Evolutionary conservation across 345 rosid genomes (phyloP).

Genomic region (Murraya paniculata): DNA sequence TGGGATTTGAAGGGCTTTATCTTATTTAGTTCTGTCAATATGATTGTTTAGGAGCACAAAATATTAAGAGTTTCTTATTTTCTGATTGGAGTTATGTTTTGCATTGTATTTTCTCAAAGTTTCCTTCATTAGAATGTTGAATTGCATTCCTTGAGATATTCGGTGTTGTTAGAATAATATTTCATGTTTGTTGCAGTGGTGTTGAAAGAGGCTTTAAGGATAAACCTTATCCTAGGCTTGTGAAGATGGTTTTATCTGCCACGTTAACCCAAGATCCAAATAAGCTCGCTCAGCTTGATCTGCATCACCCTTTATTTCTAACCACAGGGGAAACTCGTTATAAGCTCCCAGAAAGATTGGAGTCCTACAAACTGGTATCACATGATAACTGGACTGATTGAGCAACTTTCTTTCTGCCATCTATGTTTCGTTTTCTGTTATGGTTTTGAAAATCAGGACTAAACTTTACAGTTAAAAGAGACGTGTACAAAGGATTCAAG

Average conservation of each 20-base stretch:
- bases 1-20: neutral
- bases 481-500: neutral
- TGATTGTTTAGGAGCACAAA: neutral
- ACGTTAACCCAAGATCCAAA: conserved; percentile 96
- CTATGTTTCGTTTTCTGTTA: neutral
- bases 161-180: neutral
- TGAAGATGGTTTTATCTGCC: conserved; percentile 86
- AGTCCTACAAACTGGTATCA: conserved; percentile 77
- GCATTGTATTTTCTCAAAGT: neutral
- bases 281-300: conserved; percentile 88
- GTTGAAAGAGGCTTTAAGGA: conserved; percentile 85
- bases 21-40: neutral
- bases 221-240: conserved; percentile 75
- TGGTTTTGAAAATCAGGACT: neutral
- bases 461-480: neutral
- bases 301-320: conserved; percentile 92
- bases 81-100: neutral
- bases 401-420: neutral
- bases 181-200: conserved; percentile 48
- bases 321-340: conserved; percentile 75
- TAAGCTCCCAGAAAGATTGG: conserved; percentile 74
- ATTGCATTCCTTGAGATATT: neutral
- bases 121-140: neutral
- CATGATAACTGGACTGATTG: conserved; percentile 10
- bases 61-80: neutral